Base-by-base conservation (phyloP, 2,329 filamentous ascomycete genomes). In the Aspergillus floridensis region DNA sequence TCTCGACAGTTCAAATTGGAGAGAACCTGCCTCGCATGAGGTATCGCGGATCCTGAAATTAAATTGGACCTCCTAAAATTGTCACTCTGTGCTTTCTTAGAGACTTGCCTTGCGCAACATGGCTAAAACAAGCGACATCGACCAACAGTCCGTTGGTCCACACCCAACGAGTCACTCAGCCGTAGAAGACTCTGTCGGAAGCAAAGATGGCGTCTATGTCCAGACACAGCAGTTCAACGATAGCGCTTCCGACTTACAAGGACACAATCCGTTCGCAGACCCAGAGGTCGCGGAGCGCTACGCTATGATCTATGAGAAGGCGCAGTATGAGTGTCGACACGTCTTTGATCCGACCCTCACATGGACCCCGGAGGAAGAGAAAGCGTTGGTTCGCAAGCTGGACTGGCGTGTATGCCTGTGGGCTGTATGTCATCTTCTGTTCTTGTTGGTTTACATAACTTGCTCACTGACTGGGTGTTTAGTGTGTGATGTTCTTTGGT, bases 401-500 rank as follows among this genome's bases (percentile, higher is more conserved):
- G 67, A 70, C 49, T 66, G 57, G 63, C 59, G 59, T 38, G 63
- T 69, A 22, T 68, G 66, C 53, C 50, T 67, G 29, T 71, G 67
- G 67, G 63, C 67, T 31, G 66, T 70, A 63, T 41, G 46, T 59
- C 16, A 48, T 54, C 26, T 35, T 69, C 26, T 62, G 62, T 59
- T 4, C 2, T 16, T 21, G 26, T 2, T 8, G 16, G 4, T 5
- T 14, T 46, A 14, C 3, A 41, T 19, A 3, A 31, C 7, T 52
- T 47, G 49, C 61, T 63, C 50, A 53, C 38, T 49, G 12, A 56
- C 14, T 16, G 16, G 26, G 44, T 21, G 68, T 26, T 7, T 74
- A 58, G 71, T 83, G 81, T 57, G 68, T 84, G 41, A 84, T 84
- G 82, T 86, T 86, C 70, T 84, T 86, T 54, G 83, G 80, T 0